phyloP scores from a whole-genome alignment of 1,284 basidiomycete species.

The Pseudozyma thailandica region DNA sequence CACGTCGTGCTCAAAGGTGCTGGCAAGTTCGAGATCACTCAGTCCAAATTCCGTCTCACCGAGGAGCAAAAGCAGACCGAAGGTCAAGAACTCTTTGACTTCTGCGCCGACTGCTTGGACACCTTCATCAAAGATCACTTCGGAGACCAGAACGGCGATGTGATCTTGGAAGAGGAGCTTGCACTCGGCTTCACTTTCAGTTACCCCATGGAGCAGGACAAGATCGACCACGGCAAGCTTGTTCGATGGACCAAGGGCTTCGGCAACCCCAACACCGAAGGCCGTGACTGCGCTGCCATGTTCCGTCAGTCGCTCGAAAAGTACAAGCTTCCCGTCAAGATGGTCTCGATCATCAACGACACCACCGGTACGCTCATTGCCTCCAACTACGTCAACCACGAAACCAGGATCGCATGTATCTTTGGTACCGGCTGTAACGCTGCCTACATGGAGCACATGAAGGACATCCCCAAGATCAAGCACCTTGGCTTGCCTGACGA shows the following conservation, averaged over 20 bases:
- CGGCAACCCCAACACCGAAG: conserved; percentile 90
- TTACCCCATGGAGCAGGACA: conserved; percentile 74
- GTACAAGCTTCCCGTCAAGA: conserved; percentile 69
- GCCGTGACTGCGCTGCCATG: conserved; percentile 90
- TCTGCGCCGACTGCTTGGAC: conserved; percentile 92
- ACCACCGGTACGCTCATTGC: conserved; percentile 97
- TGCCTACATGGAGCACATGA: conserved; percentile 81
- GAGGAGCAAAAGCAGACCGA: conserved; percentile 99
- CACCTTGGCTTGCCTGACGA: conserved; percentile 77
- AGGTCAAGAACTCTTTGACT: conserved; percentile 92
- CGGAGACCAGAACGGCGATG: conserved; percentile 70
- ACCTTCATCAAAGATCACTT: conserved; percentile 86
- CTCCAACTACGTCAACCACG: conserved; percentile 91
- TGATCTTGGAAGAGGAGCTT: conserved; percentile 78
- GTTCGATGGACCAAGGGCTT: conserved; percentile 99
- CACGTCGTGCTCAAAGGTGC: conserved; percentile 89
- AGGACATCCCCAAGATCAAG: conserved; percentile 80
- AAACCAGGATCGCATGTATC: conserved; percentile 92
- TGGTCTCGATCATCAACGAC: conserved; percentile 76
- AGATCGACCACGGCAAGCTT: conserved; percentile 92
- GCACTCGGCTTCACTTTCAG: conserved; percentile 92
- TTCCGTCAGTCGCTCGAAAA: conserved; percentile 83
- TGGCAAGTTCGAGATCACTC: conserved; percentile 96
- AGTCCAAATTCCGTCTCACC: conserved; percentile 94
- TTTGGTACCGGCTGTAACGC: conserved; percentile 99